These are phyloP conservation scores for Neckera pumila DNA, from an alignment of 225 moss, liverwort and hornwort genomes.

Conservation along the genomic window DNA sequence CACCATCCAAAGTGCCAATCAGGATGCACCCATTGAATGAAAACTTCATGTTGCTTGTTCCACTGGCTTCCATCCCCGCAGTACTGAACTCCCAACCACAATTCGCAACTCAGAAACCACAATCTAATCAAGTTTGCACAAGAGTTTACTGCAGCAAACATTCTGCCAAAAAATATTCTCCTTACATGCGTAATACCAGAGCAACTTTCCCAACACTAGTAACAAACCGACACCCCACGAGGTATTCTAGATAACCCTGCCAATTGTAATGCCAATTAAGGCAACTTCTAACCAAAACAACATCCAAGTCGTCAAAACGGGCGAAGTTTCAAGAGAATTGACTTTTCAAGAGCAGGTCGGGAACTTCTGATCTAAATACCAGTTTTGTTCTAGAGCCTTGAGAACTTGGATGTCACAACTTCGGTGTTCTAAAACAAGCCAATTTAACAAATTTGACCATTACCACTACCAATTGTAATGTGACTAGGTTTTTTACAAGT, in stretches of 20 bases:
- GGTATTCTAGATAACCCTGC: not conserved
- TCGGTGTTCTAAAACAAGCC: not conserved
- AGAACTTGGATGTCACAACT: not conserved
- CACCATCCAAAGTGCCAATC: constrained; percentile 90
- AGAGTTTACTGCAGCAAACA: not conserved
- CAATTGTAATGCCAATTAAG: not conserved
- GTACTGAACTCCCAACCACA: constrained; percentile 40
- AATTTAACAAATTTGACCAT: not conserved
- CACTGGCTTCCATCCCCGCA: constrained; percentile 97
- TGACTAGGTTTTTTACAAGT: not conserved
- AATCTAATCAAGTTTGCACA: not conserved
- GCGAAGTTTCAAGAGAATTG: too few species aligned
- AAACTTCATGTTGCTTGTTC: constrained; percentile 99
- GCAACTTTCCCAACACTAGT: not conserved
- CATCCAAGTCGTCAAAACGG: not conserved
- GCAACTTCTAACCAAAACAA: not conserved
- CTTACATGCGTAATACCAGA: not conserved
- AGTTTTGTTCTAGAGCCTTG: not conserved
- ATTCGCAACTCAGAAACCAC: not conserved
- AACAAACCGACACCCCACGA: not conserved
- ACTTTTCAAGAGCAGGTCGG: not conserved
- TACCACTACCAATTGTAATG: not conserved
- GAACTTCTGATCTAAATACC: not conserved
- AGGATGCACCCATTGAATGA: constrained; percentile 83
- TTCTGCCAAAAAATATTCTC: not conserved